Evolutionary conservation across 352 stramenopile species (phyloP).

Genomic region (Bremia lactucae): DNA sequence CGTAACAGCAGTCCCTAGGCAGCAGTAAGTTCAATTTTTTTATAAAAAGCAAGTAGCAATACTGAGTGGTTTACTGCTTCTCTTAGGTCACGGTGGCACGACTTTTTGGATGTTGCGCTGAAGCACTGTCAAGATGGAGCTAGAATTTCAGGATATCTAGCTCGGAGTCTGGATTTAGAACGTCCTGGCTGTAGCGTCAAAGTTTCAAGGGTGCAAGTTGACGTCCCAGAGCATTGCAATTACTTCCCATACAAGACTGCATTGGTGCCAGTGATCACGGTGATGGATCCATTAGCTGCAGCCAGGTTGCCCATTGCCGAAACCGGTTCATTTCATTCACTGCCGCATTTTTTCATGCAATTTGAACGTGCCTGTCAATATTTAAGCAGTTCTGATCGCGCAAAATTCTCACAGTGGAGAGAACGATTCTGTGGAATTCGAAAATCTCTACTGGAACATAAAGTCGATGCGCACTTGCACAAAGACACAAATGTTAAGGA

Average conservation of each 20-base stretch:
- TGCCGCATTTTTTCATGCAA: constrained; percentile 8
- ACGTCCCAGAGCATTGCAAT: constrained; percentile 31
- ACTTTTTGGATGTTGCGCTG: constrained; percentile 51
- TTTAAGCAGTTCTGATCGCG: background rate
- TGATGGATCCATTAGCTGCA: constrained; percentile 24
- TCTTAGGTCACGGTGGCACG: constrained; percentile 51
- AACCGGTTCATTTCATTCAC: background rate
- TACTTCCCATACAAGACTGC: constrained; percentile 59
- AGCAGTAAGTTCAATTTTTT: constrained; percentile 5
- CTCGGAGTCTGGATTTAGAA: constrained; percentile 34
- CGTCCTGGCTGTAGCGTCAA: constrained; percentile 31
- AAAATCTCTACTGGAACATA: constrained; percentile 19
- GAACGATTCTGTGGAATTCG: constrained; percentile 13
- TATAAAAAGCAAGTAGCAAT: background rate
- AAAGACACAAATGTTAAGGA: background rate
- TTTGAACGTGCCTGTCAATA: constrained; percentile 21
- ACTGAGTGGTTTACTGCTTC: constrained; percentile 2
- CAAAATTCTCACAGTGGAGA: constrained; percentile 5
- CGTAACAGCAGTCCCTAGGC: background rate
- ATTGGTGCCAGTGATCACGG: constrained; percentile 53
- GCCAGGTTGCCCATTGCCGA: background rate
- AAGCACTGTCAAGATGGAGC: constrained; percentile 35
- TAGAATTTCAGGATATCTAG: constrained; percentile 57
- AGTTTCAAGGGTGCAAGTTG: constrained; percentile 24
- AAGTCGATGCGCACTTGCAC: constrained; percentile 12